Base-by-base conservation (phyloP, 148 eudicot genomes). In the Chenopodium suecicum region DNA sequence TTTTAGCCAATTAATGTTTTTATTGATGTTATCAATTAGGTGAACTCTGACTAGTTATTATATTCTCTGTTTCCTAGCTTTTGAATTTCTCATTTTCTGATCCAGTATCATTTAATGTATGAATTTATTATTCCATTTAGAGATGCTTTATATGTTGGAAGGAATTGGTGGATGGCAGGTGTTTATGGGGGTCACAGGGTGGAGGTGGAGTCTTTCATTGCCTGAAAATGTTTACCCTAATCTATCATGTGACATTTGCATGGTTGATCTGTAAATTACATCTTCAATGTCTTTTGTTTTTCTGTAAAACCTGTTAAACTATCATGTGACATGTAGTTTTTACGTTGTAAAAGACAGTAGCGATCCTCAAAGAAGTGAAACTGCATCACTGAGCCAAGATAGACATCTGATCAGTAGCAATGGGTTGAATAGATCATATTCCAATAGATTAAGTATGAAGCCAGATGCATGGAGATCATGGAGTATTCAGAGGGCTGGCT, bases 401-500 rank as follows among this genome's bases (percentile, higher is more conserved):
- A 81, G 83, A 60, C 82, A 60, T 78, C 23, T 65, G 31, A 64
- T 79, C 66, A 82, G 66, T 79, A 76, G 82, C 65, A 73, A 74
- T 85, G 87, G 77, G 79, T 78, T 50, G 63, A 77, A 75, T 9
- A 74, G 76, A 76, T 83, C 85, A 65, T 48, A 29, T 68, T 65
- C 88, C 12, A 82, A 86, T 80, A 79, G 65, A 79, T 74, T 75
- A 63, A 82, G 70, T 83, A 84, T 63, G 25, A 81, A 83, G 66
- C 84, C 89, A 34, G 88, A 91, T 34, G 73, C 81, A 75, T 91
- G 94, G 95, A 87, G 82, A 86, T 79, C 85, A 32, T 93, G 95
- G 94, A 91, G 93, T 82, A 73, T 75, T 82, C 88, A 84, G 56
- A 86, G 91, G 80, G 90, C 93, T 31, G 94, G 92, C 73, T 80